These are phyloP conservation scores for Solanum chilense DNA, from an alignment of 257 asterid genomes.

Conservation along the genomic window DNA sequence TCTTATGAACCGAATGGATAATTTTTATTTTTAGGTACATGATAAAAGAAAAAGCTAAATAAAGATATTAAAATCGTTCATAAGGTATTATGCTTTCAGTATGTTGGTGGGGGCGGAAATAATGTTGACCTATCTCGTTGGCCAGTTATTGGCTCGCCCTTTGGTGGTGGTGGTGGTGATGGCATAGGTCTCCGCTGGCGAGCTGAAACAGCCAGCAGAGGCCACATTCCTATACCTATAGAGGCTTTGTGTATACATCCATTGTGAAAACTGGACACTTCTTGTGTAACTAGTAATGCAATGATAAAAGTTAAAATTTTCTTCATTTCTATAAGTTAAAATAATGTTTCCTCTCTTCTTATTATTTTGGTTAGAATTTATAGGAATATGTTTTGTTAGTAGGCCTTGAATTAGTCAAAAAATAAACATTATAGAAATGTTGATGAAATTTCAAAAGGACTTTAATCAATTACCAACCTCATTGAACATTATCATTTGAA, in stretches of 20 bases:
- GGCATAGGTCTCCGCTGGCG: background rate
- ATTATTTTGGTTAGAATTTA: background rate
- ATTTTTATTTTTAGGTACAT: background rate
- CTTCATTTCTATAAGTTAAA: background rate
- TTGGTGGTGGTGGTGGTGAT: background rate
- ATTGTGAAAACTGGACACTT: background rate
- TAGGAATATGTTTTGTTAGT: background rate
- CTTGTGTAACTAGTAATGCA: background rate
- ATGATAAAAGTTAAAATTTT: background rate
- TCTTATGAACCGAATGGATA: no score
- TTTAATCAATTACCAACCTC: background rate
- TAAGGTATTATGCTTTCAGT: background rate
- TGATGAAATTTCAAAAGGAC: background rate
- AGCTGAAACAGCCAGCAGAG: background rate
- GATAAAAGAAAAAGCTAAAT: no score
- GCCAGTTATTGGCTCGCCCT: background rate
- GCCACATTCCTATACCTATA: background rate
- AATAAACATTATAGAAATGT: no score
- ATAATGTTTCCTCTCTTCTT: background rate
- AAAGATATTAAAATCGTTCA: background rate
- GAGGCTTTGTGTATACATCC: background rate
- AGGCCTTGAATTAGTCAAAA: background rate
- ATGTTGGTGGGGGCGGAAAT: background rate
- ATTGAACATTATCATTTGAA: background rate
- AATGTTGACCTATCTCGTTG: background rate